Evolutionary conservation across 2,329 filamentous ascomycete species (phyloP), one percentile per base, ranked within the genome.

Genomic region (Scytalidium lignicola): DNA sequence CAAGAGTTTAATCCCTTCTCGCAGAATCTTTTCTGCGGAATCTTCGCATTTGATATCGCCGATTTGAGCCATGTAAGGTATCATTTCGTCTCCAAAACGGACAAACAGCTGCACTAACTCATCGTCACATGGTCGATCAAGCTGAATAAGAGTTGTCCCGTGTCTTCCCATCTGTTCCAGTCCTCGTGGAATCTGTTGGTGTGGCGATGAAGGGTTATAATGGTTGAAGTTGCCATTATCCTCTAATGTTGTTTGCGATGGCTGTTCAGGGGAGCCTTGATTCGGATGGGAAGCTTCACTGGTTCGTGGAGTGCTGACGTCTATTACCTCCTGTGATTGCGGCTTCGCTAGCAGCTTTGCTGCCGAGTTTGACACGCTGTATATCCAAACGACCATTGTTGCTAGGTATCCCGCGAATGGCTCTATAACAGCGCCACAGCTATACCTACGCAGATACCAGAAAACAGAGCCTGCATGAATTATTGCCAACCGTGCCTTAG

Each of bases 391-490:
- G 0, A 65, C 62, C 2, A 72, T 55, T 0, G 66, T 70, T 1
- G 70, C 64, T 5, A 71, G 59, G 37, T 65, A 69, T 3, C 70
- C 62, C 2, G 67, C 64, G 20, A 59, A 59, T 0, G 70, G 67
- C 39, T 73, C 70, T 44, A 70, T 62, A 22, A 73, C 70, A 9
- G 63, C 66, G 41, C 65, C 63, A 2, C 62, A 60, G n/a, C 66
- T 68, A 49, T 73, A 74, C 9, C 71, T 63, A 0, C 73, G 64
- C 0, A 75, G 57, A 51, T 75, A 72, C 71, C 73, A 75, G 50
- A 71, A 70, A 1, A 73, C 52, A 3, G 65, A 65, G 3, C 72
- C 73, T 20, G 70, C 70, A 47, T 76, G 74, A 3, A 76, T 59
- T 2, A 68, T 59, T 12, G 70, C 65, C 0, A 75, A 62, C 6